A percentile compares a stretch with the other conserved stretches of the same genome.
Conservation (phyloP, 2,329 filamentous ascomycete genomes). For the Diaporthe helianthi region DNA sequence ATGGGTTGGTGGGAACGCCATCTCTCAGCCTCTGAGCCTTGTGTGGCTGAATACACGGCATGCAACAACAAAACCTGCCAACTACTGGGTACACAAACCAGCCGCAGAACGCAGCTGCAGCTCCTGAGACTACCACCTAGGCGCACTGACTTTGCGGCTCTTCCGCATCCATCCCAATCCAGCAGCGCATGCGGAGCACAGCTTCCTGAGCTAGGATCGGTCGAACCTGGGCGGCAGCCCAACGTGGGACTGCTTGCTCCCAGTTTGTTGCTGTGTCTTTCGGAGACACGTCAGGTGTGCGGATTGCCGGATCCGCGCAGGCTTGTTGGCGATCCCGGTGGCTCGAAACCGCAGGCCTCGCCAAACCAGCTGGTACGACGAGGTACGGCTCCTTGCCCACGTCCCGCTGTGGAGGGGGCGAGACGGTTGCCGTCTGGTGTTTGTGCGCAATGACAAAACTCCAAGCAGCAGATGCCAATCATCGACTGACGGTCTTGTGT, state of each 20-base stretch:
- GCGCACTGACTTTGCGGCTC: slow-evolving; percentile 20
- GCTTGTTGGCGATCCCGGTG: slow-evolving; percentile 24
- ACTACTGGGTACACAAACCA: not conserved
- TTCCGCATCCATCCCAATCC: not conserved
- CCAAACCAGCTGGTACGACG: not conserved
- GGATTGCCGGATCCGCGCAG: slow-evolving; percentile 19
- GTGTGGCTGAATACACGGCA: not conserved
- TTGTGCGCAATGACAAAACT: slow-evolving; percentile 8
- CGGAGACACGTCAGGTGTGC: not conserved
- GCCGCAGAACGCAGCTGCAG: not conserved
- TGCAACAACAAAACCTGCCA: not conserved
- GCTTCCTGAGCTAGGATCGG: not conserved
- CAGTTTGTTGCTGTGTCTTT: not conserved
- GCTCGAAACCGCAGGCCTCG: slow-evolving; percentile 12
- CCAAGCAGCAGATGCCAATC: slow-evolving; percentile 3
- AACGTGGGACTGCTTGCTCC: not conserved
- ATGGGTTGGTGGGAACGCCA: not conserved
- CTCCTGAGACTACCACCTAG: slow-evolving; percentile 15
- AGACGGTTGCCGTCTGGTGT: slow-evolving; percentile 24
- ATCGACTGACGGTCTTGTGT: slow-evolving; percentile 9
- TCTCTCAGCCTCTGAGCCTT: not conserved
- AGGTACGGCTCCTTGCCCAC: not conserved
- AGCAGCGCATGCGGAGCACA: slow-evolving; percentile 1
- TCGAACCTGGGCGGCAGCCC: not conserved
- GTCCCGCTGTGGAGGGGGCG: not conserved